Evolutionary conservation across 2,329 filamentous ascomycete species (phyloP), one percentile per base, ranked within the genome.

Genomic region (Piedraia hortae): DNA sequence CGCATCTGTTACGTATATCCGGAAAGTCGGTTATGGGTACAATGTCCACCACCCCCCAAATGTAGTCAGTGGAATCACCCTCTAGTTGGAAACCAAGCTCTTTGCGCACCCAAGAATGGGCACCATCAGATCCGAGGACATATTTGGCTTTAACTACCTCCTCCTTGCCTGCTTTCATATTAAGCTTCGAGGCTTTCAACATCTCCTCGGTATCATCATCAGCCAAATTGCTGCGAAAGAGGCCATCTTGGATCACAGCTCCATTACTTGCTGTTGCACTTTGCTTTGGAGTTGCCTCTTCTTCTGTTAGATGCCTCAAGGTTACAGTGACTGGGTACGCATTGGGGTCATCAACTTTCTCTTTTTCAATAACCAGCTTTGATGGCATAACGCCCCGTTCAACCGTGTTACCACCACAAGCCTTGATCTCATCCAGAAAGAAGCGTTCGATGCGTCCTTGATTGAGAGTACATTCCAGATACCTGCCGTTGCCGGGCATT

Each of bases 61-160:
- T 59, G 3, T 62, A 56, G 30, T 64, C 55, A 15, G 42, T 50
- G 6, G 47, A 50, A 10, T 51, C 46, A 2, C 54, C 54, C 17
- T 52, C 32, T 45, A 31, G 52, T 12, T 74, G 70, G 34, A 55
- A 58, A 4, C 33, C 35, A 10, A 41, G 21, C 19, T 34, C 28
- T 34, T 59, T 63, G 14, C 69, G 57, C 12, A 75, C 70, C 32
- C 59, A 60, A 5, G 67, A 73, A 33, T 72, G 63, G 1, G 70
- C 68, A 7, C 70, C 70, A 32, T 77, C 69, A 31, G 67, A 74
- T 29, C 70, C 70, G 21, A 75, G 55, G 4, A 75, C 46, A 32
- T 68, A 75, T 20, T 62, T 53, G 2, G 65, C 2, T 18, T 58
- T 44, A 16, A 68, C 50, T 4, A 46, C 46, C 23, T 35, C 30